phyloP scores from a whole-genome alignment of 139 green algal species.

The Zygnema circumcarinatum region DNA sequence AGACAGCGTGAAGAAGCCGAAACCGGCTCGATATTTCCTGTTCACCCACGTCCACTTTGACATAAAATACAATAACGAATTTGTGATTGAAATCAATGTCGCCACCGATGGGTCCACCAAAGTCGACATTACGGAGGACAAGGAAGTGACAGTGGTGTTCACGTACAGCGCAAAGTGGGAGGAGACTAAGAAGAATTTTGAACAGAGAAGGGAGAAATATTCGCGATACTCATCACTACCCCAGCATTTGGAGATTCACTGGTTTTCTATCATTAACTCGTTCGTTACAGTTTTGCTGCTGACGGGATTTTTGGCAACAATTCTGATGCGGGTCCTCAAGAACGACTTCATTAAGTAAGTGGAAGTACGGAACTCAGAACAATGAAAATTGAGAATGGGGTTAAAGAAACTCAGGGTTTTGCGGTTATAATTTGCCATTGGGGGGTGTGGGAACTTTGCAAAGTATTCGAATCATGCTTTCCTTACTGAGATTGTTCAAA shows the following conservation, averaged over 20 bases:
- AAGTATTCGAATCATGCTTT: too few species aligned
- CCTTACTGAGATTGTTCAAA: too few species aligned
- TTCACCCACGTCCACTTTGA: conserved; percentile 75
- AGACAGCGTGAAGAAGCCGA: conserved; percentile 51
- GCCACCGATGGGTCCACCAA: conserved; percentile 73
- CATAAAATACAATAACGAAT: conserved; percentile 70
- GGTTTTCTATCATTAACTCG: conserved; percentile 73
- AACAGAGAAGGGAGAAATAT: conserved; percentile 71
- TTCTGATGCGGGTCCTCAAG: conserved; percentile 72
- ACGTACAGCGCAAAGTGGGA: conserved; percentile 69
- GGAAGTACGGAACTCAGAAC: neutral
- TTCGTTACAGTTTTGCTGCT: conserved; percentile 72
- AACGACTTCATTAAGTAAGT: conserved; percentile 74
- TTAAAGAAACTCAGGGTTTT: too few species aligned
- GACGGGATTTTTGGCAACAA: conserved; percentile 69
- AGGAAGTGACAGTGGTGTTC: conserved; percentile 61
- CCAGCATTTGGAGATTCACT: conserved; percentile 75
- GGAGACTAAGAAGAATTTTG: conserved; percentile 64
- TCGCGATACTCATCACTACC: conserved; percentile 69
- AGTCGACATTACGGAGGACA: conserved; percentile 69
- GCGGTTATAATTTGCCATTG: too few species aligned
- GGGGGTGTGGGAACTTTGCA: too few species aligned
- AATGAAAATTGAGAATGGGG: neutral
- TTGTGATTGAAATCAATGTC: conserved; percentile 85
- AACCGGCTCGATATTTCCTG: conserved; percentile 63